Base-by-base conservation (phyloP, 1,139 yeast species). In the Zygotorulaspora mrakii region DNA sequence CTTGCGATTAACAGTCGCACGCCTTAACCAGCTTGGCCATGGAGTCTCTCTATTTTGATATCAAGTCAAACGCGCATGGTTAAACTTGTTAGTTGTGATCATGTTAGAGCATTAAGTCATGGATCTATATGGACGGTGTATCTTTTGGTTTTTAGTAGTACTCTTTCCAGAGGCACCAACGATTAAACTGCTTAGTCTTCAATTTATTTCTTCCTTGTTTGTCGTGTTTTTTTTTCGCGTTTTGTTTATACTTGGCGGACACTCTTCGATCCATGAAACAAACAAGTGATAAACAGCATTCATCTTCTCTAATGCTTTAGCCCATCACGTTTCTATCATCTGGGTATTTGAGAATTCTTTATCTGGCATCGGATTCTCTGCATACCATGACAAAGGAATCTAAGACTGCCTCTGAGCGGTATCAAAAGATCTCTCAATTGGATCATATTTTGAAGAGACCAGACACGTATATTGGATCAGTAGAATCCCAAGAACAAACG, bases 401-500 rank as follows among this genome's bases (percentile, higher is more conserved):
- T 22, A 70, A 71, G 48, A 62, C 71, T 31, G 82, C 80, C 9
- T 82, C 96, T 6, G 84, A 83, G 37, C 91, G 86, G 54, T 94
- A 94, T 65, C 97, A 91, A 64, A 85, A 85, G 66, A 78, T 94
- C 40, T 82, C 96, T 3, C 98, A 89, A 65, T 71, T 94, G 55
- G 97, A 94, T 60, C 99, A 94, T 73, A 91, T 94, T 47, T 71
- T 94, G 58, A 88, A 88, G 64, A 82, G 99, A 65, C 99, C 99
- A 1, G 99, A 94, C 61, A 91, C 98, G 2, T 94, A 94, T 66
- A 83, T 94, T 54, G 99, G 99, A 5, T 88, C 97, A 1, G 84
- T 89, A 27, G 98, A 91, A 64, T 76, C 74, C 41, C 79, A 86
- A 31, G 83, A 79, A 40, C 76, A 81, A 38, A 80, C 78, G 45